Conservation (phyloP, 176 grass and related monocot genomes). For the Hordeum marinum region DNA sequence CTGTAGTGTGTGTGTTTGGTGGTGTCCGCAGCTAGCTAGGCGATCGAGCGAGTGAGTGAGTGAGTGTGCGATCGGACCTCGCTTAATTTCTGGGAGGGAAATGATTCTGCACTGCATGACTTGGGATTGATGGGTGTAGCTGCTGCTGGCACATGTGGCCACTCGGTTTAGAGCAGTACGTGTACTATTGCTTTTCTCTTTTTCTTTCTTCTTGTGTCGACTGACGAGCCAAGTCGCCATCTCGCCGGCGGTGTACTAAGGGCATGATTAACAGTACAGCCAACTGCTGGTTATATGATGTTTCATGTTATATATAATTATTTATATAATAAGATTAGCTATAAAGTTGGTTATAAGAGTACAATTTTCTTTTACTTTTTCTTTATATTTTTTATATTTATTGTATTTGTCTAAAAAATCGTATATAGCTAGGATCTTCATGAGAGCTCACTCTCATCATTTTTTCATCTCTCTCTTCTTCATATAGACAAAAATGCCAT, state of each 20-base stretch:
- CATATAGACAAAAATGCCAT: too few relatives aligned
- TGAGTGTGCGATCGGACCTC: not conserved
- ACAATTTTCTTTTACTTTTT: too few relatives aligned
- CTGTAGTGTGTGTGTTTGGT: not conserved
- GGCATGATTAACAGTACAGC: too few relatives aligned
- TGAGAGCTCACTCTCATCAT: too few relatives aligned
- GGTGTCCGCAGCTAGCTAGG: not conserved
- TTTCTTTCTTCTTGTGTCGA: not conserved
- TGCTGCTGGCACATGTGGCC: not conserved
- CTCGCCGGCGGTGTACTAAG: not conserved
- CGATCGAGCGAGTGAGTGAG: not conserved
- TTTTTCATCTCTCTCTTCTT: too few relatives aligned
- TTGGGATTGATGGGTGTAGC: not conserved
- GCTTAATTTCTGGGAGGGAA: not conserved
- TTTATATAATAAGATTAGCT: too few relatives aligned
- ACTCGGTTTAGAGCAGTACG: not conserved
- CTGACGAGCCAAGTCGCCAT: not conserved
- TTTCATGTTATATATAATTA: too few relatives aligned
- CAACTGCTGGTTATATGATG: too few relatives aligned
- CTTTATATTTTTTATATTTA: too few relatives aligned
- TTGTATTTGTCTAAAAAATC: too few relatives aligned
- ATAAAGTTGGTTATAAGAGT: too few relatives aligned
- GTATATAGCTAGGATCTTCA: too few relatives aligned
- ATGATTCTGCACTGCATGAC: not conserved
- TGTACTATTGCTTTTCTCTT: not conserved